Percentiles rank a stretch among this genome's conserved stretches.
Conservation (phyloP, 1,139 yeast species). For the Pichia inconspicua region DNA sequence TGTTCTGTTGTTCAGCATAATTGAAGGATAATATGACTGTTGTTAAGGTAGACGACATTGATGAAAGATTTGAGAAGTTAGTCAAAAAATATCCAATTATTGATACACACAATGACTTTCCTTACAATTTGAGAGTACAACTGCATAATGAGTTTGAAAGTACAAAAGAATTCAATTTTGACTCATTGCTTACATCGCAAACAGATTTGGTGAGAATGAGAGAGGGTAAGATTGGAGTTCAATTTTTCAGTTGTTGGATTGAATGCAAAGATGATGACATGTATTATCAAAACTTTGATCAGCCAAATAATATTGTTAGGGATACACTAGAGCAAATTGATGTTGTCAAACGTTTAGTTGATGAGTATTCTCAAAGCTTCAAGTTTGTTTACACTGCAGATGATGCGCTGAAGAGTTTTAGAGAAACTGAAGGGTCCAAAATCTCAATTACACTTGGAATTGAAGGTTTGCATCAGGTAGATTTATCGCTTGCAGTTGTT, state of each 20-base stretch:
- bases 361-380: constrained; percentile 33
- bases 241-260: constrained; percentile 40
- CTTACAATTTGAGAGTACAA: constrained; percentile 36
- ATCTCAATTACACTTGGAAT: constrained; percentile 44
- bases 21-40: constrained; percentile 3
- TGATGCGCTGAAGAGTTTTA: constrained; percentile 33
- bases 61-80: constrained; percentile 24
- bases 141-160: constrained; percentile 36
- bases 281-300: constrained; percentile 36
- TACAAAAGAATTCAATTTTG: constrained; percentile 30
- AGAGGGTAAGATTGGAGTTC: constrained; percentile 37
- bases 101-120: constrained; percentile 46
- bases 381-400: constrained; percentile 33
- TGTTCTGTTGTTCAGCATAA: too few relatives aligned
- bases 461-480: constrained; percentile 48
- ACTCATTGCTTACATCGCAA: constrained; percentile 31
- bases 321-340: constrained; percentile 50
- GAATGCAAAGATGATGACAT: constrained; percentile 36
- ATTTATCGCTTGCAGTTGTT: constrained; percentile 40
- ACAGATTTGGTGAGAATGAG: constrained; percentile 35
- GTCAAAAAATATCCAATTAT: constrained; percentile 31
- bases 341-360: constrained; percentile 38
- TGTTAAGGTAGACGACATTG: constrained; percentile 12
- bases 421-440: constrained; percentile 25
- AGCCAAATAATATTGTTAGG: constrained; percentile 36